phyloP scores from a whole-genome alignment of 1,284 basidiomycete genomes.

The Polyporus tsugae region DNA sequence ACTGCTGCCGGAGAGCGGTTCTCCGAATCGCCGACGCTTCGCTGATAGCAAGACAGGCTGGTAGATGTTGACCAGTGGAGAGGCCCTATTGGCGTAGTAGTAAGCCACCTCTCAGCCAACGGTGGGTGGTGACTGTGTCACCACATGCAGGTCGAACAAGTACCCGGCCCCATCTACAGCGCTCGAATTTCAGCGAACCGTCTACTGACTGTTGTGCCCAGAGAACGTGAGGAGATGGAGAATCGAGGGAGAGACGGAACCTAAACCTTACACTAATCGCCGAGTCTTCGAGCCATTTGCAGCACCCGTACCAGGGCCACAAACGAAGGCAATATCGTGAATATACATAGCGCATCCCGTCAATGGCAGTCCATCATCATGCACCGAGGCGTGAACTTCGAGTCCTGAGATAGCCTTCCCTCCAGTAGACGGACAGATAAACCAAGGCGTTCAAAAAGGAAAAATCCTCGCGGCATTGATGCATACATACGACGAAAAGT shows the following conservation, averaged over 20 bases:
- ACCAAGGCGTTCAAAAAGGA: too few relatives aligned
- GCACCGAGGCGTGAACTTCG: background rate
- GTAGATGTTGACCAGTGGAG: background rate
- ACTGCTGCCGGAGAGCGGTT: background rate
- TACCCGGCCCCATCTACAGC: background rate
- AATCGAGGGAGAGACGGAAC: background rate
- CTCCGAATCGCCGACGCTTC: background rate
- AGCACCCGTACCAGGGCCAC: background rate
- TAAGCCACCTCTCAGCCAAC: background rate
- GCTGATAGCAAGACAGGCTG: background rate
- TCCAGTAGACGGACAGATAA: too few relatives aligned
- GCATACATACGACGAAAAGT: too few relatives aligned
- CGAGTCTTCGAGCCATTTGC: background rate
- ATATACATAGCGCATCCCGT: background rate
- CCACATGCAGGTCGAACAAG: background rate
- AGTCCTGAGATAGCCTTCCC: too few relatives aligned
- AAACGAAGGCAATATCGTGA: background rate
- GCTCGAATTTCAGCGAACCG: background rate
- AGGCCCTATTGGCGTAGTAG: background rate
- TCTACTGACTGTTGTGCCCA: background rate
- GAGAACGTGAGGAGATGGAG: background rate
- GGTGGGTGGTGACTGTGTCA: background rate
- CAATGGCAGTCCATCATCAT: background rate
- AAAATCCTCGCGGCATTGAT: too few relatives aligned
- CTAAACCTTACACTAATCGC: background rate